Base-by-base conservation (phyloP, 148 eudicot genomes). In the Dysphania ambrosioides region DNA sequence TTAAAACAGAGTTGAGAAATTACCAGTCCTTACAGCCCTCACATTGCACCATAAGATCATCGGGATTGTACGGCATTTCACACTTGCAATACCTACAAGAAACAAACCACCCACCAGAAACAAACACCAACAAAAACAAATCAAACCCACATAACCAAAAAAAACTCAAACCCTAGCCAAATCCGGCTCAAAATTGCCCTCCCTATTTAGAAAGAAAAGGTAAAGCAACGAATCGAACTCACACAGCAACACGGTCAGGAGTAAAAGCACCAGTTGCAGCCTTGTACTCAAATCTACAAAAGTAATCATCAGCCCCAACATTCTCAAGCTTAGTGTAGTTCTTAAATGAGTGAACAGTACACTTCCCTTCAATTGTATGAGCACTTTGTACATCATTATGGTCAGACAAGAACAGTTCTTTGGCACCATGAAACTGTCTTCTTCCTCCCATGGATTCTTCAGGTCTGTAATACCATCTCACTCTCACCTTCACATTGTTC, bases 1-100 rank as follows among this genome's bases (percentile, higher is more conserved):
- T 30, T 36, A 58, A 40, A 26, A 41, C 27, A 24, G 44, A 23
- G 21, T 31, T 29, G 55, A 75, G 66, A 64, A 72, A 86, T 67
- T 79, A 93, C 98, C 98, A 93, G 78, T 93, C 98, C 61, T 79
- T 83, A 83, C 98, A 93, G 42, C 84, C 93, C 74, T 93, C 98
- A 74, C 98, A 93, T 72, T 90, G 96, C 77, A 93, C 88, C 98
- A 90, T 90, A 49, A 93, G 86, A 74, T 93, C 93, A 55, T 93
- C 97, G 5, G 97, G 97, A 72, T 93, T 93, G 78, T 93, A 90
- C 2, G 97, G 97, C 97, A 93, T 93, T 75, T 93, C 97, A 83
- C 97, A 93, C 70, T 93, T 93, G 71, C 96, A 90, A 75, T 88
- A 93, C 83, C 97, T 93, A 88, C 85, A 65, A 70, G 72, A 51